These are phyloP conservation scores for Nothophaeocryptopus gaeumannii DNA, from an alignment of 2,329 filamentous ascomycete species.

Conservation along the genomic window DNA sequence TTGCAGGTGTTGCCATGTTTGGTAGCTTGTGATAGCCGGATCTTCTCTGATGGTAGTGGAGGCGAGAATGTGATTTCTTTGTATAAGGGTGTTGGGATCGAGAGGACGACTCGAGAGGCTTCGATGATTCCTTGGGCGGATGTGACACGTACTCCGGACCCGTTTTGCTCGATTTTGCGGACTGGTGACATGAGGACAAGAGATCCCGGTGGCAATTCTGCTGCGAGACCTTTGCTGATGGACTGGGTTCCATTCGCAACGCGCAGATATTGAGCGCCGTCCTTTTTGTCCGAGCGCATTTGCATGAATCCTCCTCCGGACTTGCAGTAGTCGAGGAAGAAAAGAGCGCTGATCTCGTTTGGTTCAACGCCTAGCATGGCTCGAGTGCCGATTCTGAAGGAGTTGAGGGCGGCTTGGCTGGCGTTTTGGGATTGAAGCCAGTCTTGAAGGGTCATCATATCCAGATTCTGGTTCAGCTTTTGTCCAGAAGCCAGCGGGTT, in stretches of 20 bases:
- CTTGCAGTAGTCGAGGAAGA: constrained; percentile 57
- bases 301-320: constrained; percentile 51
- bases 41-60: constrained; percentile 43
- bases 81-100: constrained; percentile 49
- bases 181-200: constrained; percentile 26
- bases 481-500: constrained; percentile 27
- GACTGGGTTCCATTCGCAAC: constrained; percentile 48
- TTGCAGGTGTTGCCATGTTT: constrained; percentile 51
- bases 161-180: constrained; percentile 19
- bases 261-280: constrained; percentile 55
- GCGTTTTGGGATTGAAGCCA: constrained; percentile 37
- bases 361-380: constrained; percentile 54
- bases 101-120: constrained; percentile 48
- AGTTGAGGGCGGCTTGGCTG: constrained; percentile 35
- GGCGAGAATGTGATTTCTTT: constrained; percentile 50
- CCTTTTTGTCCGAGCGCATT: constrained; percentile 53
- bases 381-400: constrained; percentile 46
- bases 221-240: constrained; percentile 40
- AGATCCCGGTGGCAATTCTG: constrained; percentile 30
- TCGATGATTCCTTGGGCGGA: constrained; percentile 32
- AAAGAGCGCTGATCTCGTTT: constrained; percentile 50
- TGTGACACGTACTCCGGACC: constrained; percentile 24
- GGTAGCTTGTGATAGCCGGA: constrained; percentile 22
- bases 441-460: constrained; percentile 41
- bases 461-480: constrained; percentile 31